Evolutionary conservation across 2,329 filamentous ascomycete species (phyloP), one percentile per base, ranked within the genome.

Genomic region (Neonectria magnoliae): DNA sequence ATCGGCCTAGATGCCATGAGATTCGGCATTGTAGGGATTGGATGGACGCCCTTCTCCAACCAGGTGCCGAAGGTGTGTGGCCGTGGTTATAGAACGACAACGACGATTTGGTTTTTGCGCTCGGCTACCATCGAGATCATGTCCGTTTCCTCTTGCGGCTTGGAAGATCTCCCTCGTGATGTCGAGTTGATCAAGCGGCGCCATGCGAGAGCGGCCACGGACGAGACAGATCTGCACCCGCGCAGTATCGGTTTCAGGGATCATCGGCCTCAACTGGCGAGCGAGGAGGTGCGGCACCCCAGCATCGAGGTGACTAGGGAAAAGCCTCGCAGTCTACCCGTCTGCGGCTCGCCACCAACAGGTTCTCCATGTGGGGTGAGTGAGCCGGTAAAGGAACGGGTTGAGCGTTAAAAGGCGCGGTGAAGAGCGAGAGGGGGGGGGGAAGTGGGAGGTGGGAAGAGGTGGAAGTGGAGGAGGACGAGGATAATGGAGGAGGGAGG

Each of bases 201-300:
- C 36, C 36, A 64, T 50, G 52, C 65, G 55, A 62, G 42, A 44
- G 54, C 41, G 47, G 54, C 63, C 66, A 47, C 48, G 33, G 60
- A 58, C 58, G 62, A 68, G 64, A 71, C 51, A 66, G 67, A 70
- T 72, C 67, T 68, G 68, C 68, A 71, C 57, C 62, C 68, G 45
- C 68, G 54, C 42, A 20, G 27, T 42, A 38, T 57, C 36, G 62
- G 67, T 60, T 66, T 59, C 59, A 65, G 69, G 62, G 65, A 70
- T 55, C 52, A 48, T 22, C 52, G 33, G 8, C 51, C 27, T 20
- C 14, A n/a, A 44, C 20, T 50, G 41, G 29, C 27, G 22, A 48
- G 51, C 45, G 31, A 27, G 52, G 36, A 44, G 45, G 22, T 55
- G 54, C 54, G 47, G 53, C 47, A 63, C 48, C 47, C 54, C 42